Base-by-base conservation (phyloP, 2,329 filamentous ascomycete species). In the Nothophoma quercina region DNA sequence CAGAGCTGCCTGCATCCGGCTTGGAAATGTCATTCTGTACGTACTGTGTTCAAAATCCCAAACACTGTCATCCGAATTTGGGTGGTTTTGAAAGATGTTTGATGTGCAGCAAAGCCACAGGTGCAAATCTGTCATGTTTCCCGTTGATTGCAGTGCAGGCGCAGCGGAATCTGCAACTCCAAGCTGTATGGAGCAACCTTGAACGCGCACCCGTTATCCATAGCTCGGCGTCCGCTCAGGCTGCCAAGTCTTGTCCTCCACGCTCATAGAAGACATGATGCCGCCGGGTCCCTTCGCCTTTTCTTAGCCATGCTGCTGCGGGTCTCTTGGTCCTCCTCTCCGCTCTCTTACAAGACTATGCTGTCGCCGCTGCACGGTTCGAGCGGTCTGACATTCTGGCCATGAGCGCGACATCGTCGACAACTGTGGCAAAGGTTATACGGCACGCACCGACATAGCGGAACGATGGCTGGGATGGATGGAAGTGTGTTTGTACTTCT, bases 181-280 rank as follows among this genome's bases (percentile, higher is more conserved):
- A 13, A 38, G 10, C 15, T 55, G 26, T 42, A 7, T 38, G 41
- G 36, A 36, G 33, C 34, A 54, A 45, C 43, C 50, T 33, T 56
- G 50, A 34, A 43, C 13, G n/a, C 28, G 16, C 22, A 19, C 16
- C 32, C 42, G 47, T 39, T 55, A 41, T 43, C 36, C 47, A 45
- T 15, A 32, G 25, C 43, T 46, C 39, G 47, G 58, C 52, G 46
- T 56, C 46, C 47, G 56, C 46, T 56, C 54, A 53, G 43, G 21
- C 35, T 33, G 65, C 65, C 66, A 69, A 69, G 65, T 65, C 65
- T 70, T 69, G 63, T 64, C 58, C 57, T 59, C 59, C 58, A 60
- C 52, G 59, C 51, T 58, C 63, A 60, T 63, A 62, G 65, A 65
- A 68, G 65, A 67, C 55, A 57, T 55, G 40, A 48, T 54, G 61